phyloP scores from a whole-genome alignment of 306 rosid genomes.

The Dalbergia cultrata region DNA sequence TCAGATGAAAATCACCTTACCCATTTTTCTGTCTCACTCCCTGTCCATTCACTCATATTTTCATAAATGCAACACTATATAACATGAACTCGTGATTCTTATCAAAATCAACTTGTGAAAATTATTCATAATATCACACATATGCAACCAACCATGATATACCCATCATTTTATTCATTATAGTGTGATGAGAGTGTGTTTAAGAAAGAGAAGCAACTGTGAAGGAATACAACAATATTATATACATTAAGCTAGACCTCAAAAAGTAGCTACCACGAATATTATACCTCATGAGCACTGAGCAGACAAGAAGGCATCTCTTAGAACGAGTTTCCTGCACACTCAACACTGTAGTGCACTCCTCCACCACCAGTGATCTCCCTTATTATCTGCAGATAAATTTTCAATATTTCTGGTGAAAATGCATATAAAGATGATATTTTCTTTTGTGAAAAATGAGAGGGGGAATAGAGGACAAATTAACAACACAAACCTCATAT shows the following conservation, averaged over 20 bases:
- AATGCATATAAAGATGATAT: neutral
- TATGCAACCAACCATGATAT: too few species aligned
- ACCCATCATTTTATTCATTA: too few species aligned
- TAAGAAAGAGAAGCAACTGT: too few species aligned
- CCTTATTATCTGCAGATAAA: slow-evolving; percentile 60
- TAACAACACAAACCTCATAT: slow-evolving; percentile 60
- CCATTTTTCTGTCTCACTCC: too few species aligned
- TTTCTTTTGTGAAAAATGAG: slow-evolving; percentile 13
- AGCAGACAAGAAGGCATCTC: slow-evolving; percentile 69
- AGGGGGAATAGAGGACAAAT: neutral
- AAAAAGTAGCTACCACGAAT: neutral
- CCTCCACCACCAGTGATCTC: slow-evolving; percentile 65
- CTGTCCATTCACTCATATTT: too few species aligned
- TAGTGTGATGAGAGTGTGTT: too few species aligned
- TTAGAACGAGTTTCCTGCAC: slow-evolving; percentile 65
- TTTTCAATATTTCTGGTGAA: slow-evolving; percentile 2
- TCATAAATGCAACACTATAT: too few species aligned
- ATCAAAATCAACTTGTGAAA: too few species aligned
- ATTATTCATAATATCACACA: too few species aligned
- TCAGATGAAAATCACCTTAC: too few species aligned
- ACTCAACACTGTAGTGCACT: slow-evolving; percentile 76
- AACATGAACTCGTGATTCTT: too few species aligned
- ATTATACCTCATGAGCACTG: slow-evolving; percentile 62
- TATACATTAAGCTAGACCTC: neutral
- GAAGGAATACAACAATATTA: too few species aligned